Conservation (phyloP, 225 moss, liverwort and hornwort species). For the Straminergon stramineum region DNA sequence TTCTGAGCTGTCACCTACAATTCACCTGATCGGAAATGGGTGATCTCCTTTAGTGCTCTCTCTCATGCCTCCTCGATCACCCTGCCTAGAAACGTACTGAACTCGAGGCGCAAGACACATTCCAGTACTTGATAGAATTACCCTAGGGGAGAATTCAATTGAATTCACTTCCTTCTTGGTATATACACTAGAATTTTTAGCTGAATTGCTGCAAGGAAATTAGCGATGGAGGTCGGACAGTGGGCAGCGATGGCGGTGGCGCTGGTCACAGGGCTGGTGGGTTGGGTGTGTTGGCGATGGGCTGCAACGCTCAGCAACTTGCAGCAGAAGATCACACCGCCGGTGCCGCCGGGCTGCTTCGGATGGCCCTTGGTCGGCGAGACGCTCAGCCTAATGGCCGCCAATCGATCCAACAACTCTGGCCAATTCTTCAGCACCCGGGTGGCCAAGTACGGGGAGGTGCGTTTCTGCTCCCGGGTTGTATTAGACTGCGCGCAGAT, state of each 20-base stretch:
- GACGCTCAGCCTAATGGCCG: background rate
- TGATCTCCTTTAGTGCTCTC: too few relatives aligned
- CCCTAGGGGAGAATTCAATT: background rate
- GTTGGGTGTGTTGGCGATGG: background rate
- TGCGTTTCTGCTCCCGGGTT: background rate
- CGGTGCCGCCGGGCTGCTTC: background rate
- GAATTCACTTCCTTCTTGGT: background rate
- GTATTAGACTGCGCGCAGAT: too few relatives aligned
- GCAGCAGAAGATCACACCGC: background rate
- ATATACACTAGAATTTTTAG: background rate
- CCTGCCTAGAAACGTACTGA: background rate
- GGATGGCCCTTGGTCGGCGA: constrained; percentile 35
- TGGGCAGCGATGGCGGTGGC: background rate
- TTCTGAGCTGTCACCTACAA: too few relatives aligned
- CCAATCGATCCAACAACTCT: background rate
- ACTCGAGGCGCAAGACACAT: background rate
- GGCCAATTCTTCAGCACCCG: background rate
- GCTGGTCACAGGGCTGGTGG: background rate
- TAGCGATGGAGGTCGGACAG: background rate
- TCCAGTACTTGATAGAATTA: background rate
- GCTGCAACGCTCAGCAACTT: background rate
- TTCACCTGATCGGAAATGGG: too few relatives aligned
- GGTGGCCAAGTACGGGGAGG: constrained; percentile 16
- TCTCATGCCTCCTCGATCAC: background rate
- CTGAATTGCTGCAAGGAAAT: background rate